Evolutionary conservation across 2,329 filamentous ascomycete species (phyloP), one percentile per base, ranked within the genome.

Genomic region (Diaporthe sp.): DNA sequence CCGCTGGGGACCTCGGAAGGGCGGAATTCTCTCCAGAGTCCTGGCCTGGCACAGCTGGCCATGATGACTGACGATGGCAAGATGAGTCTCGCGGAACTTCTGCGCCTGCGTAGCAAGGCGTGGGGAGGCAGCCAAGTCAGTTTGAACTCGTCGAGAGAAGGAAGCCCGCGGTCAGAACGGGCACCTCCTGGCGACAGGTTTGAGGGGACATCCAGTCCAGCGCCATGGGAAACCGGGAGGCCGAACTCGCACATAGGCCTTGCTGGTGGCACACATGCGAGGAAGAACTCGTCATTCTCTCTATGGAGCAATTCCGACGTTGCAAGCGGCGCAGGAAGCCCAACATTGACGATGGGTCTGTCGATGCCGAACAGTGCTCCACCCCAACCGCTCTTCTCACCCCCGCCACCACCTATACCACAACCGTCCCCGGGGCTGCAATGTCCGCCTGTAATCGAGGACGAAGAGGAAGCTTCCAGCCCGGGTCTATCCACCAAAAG

Each of bases 61-160:
- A 90, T 88, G 88, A 89, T 86, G 89, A 87, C 87, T 3, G 91
- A 91, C 65, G 92, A 95, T 73, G 88, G 90, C 72, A 92, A 95
- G 76, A 94, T 97, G 90, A 93, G 90, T 34, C 85, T 97, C 10
- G 92, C 92, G 65, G 90, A 93, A 0, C 86, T 98, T 22, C 87
- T 95, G 84, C 93, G 92, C 77, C 84, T 97, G 57, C 91, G 95
- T 4, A 92, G 91, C 15, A 92, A 90, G 68, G 93, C 95, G 0
- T 98, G 94, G 90, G 95, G 95, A 34, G 94, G 94, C 6, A 97
- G 94, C 75, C 94, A 95, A 80, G 92, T 89, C 1, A 96, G 94
- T 79, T 84, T 95, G 8, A 94, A 90, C 78, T 91, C 89, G 3
- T 87, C 88, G 51, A 83, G 85, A 8, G 88, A 89, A 65, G 88